Evolutionary conservation across 495 filamentous ascomycete species (phyloP), one percentile per base, ranked within the genome.

Genomic region (Aspergillus olivimuriae): DNA sequence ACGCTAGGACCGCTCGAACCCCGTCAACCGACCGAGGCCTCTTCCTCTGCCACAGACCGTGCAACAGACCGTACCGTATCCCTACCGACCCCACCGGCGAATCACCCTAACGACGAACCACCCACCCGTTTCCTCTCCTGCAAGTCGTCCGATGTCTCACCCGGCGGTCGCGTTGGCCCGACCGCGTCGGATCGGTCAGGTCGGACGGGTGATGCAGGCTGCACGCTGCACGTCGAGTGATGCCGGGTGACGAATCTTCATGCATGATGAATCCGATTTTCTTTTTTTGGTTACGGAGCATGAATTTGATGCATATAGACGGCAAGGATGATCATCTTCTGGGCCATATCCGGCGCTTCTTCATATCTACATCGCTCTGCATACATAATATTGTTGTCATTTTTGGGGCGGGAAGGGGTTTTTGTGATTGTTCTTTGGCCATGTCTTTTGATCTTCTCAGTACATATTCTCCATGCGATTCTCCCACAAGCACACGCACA

Each of bases 1-100:
- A 81, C 77, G 3, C 51, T 81, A 12, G 75, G 66, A 0, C 69
- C 76, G 5, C 17, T 67, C 4, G 45, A 61, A 2, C 31, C 46
- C 17, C 20, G 30, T 5, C n/a, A n/a, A n/a, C n/a, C n/a, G n/a
- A n/a, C n/a, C n/a, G n/a, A n/a, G n/a, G n/a, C n/a, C n/a, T n/a
- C n/a, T n/a, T n/a, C n/a, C n/a, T n/a, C n/a, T n/a, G n/a, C n/a
- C n/a, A n/a, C n/a, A n/a, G n/a, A n/a, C n/a, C n/a, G n/a, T n/a
- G n/a, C n/a, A n/a, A n/a, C n/a, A n/a, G n/a, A n/a, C n/a, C n/a
- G n/a, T n/a, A n/a, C n/a, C n/a, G n/a, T n/a, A 28, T 28, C 11
- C 30, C 32, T 0, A 41, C 46, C 8, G 36, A 21, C 18, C 37
- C 15, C 19, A 28, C 18, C 10, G 30, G 36, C 23, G 32, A 30